Conservation (phyloP, 176 grass and related monocot genomes). For the Otatea glauca region DNA sequence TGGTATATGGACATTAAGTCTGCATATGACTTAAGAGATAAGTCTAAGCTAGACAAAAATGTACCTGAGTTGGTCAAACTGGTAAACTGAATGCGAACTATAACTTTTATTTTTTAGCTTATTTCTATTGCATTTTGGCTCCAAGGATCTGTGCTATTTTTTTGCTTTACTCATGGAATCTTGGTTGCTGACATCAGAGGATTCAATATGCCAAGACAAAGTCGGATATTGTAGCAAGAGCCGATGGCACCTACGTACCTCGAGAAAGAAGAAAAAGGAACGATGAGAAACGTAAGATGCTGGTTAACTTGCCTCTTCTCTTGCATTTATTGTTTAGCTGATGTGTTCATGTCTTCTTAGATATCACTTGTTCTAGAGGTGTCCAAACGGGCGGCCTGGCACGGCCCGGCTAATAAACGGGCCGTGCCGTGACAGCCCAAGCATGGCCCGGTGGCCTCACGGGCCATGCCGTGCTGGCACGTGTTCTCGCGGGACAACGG, state of each 20-base stretch:
- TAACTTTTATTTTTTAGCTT: not conserved
- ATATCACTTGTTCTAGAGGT: not conserved
- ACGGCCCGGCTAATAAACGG: too few species aligned
- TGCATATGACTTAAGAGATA: not conserved
- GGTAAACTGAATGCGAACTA: not conserved
- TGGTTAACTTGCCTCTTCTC: slow-evolving; percentile 10
- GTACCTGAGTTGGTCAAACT: not conserved
- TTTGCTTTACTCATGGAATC: slow-evolving; percentile 19
- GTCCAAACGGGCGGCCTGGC: too few species aligned
- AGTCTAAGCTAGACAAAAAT: not conserved
- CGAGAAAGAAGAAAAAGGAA: slow-evolving; percentile 84
- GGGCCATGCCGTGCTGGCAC: too few species aligned
- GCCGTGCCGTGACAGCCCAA: too few species aligned
- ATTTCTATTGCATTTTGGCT: slow-evolving; percentile 25
- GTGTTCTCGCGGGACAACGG: too few species aligned
- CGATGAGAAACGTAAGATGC: slow-evolving; percentile 76
- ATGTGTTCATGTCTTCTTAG: not conserved
- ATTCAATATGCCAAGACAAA: slow-evolving; percentile 99
- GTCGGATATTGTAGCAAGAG: slow-evolving; percentile 90
- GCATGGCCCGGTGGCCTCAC: too few species aligned
- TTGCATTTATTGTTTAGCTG: slow-evolving; percentile 1
- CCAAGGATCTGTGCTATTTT: slow-evolving; percentile 15
- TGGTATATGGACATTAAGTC: not conserved
- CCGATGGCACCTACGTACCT: slow-evolving; percentile 85
- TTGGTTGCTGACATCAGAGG: slow-evolving; percentile 64